phyloP scores from a whole-genome alignment of 371 early-diverging fungal species.

The Smittium mucronatum region DNA sequence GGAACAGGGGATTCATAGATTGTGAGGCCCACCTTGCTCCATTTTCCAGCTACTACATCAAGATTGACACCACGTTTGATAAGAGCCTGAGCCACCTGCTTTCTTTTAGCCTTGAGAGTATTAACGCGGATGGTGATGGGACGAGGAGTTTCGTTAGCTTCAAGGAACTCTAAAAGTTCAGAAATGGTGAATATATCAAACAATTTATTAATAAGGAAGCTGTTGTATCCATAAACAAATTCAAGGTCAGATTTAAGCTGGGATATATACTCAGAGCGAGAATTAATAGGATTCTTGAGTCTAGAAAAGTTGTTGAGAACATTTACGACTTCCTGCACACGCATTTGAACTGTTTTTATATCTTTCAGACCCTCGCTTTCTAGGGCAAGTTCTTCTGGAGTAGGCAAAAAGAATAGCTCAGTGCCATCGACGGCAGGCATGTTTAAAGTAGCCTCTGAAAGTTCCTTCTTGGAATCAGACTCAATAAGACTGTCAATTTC shows the following conservation, averaged over 20 bases:
- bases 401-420: constrained; percentile 42
- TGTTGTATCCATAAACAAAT: constrained; percentile 89
- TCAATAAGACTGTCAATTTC: constrained; percentile 41
- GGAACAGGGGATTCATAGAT: constrained; percentile 87
- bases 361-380: constrained; percentile 69
- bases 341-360: constrained; percentile 47
- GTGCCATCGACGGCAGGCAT: constrained; percentile 32
- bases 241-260: constrained; percentile 79
- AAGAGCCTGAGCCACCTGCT: constrained; percentile 89
- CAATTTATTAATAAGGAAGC: constrained; percentile 84
- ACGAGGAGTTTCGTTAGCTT: constrained; percentile 95
- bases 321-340: constrained; percentile 1
- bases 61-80: constrained; percentile 94
- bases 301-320: too few relatives aligned
- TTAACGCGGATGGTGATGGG: constrained; percentile 97
- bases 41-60: constrained; percentile 87
- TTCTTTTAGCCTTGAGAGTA: constrained; percentile 86
- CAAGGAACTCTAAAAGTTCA: constrained; percentile 95
- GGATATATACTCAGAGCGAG: too few relatives aligned
- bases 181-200: constrained; percentile 79
- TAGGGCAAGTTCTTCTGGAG: constrained; percentile 81
- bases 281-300: too few relatives aligned
- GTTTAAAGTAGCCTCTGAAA: constrained; percentile 25
- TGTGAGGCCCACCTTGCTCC: constrained; percentile 82
- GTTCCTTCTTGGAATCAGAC: constrained; percentile 18